Evolutionary conservation across 257 asterid genomes (phyloP), one percentile per base, ranked within the genome.

Genomic region (Thymus mandschuricus): DNA sequence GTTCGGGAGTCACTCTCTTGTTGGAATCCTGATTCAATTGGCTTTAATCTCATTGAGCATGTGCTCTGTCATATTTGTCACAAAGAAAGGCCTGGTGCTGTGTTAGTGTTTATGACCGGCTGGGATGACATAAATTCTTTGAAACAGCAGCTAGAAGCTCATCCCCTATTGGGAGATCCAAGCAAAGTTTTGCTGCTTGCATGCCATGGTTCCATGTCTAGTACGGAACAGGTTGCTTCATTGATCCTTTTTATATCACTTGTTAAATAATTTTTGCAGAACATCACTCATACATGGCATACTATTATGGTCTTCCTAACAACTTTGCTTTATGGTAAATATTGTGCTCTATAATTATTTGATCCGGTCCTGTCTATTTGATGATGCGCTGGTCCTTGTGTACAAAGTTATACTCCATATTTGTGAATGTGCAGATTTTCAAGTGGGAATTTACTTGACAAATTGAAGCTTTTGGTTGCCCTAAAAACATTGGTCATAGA

Each of bases 151-250:
- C 98, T 93, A 75, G 91, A 87, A 79, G 89, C 88, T 50, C 92
- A 93, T 84, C 96, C 94, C 21, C 75, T 91, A 29, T 77, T 93
- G 84, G 98, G 98, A 61, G 97, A 93, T 85, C 87, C 89, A 72
- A 87, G 83, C 80, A 86, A 80, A 80, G 97, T 93, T 75, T 85
- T 93, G 75, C 79, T 93, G 80, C 96, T 93, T 81, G 96, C 97
- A 38, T 93, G 98, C 80, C 98, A 93, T 83, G 98, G 98, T 81
- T 93, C 98, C 81, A 93, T 93, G 98, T 82, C 96, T 71, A 93
- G 96, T 81, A 79, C 94, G 40, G 98, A 93, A 69, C 98, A 93
- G 98, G 98, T 90, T 48, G 62, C 62, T 60, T 54, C 35, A 34
- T 66, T 3, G 34, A 34, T 64, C 63, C 60, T 50, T 50, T 38